Evolutionary conservation across 495 filamentous ascomycete species (phyloP).

Genomic region (Viridothelium virens): DNA sequence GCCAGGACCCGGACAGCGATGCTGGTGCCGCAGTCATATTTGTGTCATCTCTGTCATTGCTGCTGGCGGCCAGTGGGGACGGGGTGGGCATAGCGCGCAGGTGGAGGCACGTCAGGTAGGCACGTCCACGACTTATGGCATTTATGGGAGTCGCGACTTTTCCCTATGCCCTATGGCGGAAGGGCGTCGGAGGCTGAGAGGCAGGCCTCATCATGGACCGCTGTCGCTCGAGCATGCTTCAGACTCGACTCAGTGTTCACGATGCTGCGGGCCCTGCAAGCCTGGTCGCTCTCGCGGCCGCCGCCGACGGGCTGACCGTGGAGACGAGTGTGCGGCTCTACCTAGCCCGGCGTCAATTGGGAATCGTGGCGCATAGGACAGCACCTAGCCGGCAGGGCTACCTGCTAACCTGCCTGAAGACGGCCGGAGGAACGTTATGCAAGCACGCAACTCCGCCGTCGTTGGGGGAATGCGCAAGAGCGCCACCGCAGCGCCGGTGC

Average conservation of each 20-base stretch:
- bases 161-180: background rate
- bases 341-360: slow-evolving; percentile 4
- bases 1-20: slow-evolving; percentile 1
- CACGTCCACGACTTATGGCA: slow-evolving; percentile 1
- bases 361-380: background rate
- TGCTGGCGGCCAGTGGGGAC: background rate
- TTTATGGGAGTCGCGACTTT: slow-evolving; percentile 1
- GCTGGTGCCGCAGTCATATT: background rate
- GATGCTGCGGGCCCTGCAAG: background rate
- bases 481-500: slow-evolving; percentile 4
- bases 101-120: background rate
- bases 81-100: slow-evolving; percentile 8
- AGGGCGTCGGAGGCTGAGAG: slow-evolving; percentile 9
- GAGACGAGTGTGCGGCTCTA: slow-evolving; percentile 1
- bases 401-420: background rate
- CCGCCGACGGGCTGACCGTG: background rate
- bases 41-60: background rate
- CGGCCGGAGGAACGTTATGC: slow-evolving; percentile 9
- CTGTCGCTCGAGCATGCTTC: background rate
- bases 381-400: background rate
- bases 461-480: background rate
- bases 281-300: background rate
- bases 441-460: slow-evolving; percentile 2
- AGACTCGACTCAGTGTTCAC: background rate
- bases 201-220: slow-evolving; percentile 3